Conservation (phyloP, 2,329 filamentous ascomycete species). For the Microthyrium microscopicum region DNA sequence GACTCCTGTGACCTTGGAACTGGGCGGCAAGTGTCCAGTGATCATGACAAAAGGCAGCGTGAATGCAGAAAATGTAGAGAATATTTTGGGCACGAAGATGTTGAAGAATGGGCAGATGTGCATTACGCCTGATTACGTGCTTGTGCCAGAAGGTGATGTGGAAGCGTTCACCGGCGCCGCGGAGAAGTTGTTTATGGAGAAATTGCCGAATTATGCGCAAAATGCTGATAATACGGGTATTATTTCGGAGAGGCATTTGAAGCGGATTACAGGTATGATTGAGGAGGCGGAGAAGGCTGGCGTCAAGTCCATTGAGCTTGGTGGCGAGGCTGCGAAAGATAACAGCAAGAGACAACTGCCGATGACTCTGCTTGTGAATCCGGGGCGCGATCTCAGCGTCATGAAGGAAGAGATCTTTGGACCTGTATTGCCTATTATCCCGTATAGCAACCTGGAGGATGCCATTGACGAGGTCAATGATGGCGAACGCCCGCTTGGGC, state of each 20-base stretch:
- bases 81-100: conserved; percentile 5
- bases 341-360: conserved; percentile 5
- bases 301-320: conserved; percentile 6
- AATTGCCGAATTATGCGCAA: conserved; percentile 3
- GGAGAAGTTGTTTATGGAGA: conserved; percentile 5
- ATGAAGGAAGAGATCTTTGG: conserved; percentile 8
- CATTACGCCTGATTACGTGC: conserved; percentile 6
- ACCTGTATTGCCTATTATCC: conserved; percentile 4
- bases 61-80: conserved; percentile 4
- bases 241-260: conserved; percentile 6
- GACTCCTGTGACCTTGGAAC: conserved; percentile 31
- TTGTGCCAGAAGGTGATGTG: conserved; percentile 3
- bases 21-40: conserved; percentile 28
- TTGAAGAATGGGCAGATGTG: conserved; percentile 7
- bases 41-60: conserved; percentile 7
- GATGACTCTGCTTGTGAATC: conserved; percentile 5
- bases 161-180: conserved; percentile 1
- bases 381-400: conserved; percentile 1
- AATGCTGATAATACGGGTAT: conserved; percentile 6
- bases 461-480: conserved; percentile 6
- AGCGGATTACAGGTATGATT: conserved; percentile 5
- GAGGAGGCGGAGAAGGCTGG: conserved; percentile 5
- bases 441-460: conserved; percentile 3
- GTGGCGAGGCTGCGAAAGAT: conserved; percentile 3
- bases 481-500: conserved; percentile 6